phyloP scores from a whole-genome alignment of 106 monocot species.

The Platanthera guangdongensis region DNA sequence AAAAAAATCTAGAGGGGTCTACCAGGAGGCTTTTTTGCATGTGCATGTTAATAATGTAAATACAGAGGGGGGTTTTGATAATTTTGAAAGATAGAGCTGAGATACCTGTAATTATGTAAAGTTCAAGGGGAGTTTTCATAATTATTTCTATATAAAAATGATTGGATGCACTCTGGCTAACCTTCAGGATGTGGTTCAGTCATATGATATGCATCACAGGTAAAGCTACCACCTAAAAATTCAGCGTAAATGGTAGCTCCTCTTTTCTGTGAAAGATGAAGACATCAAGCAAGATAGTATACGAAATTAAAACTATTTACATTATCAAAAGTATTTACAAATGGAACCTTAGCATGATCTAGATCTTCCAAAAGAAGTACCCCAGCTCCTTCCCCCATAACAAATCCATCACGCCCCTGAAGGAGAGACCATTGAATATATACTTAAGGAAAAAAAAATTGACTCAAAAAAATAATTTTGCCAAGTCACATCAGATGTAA shows the following conservation, averaged over 20 bases:
- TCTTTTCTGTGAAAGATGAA: constrained; percentile 46
- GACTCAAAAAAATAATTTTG: not conserved
- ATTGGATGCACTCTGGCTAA: not conserved
- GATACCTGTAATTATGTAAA: not conserved
- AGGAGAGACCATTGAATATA: constrained; percentile 11
- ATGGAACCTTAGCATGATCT: constrained; percentile 89
- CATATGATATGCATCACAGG: constrained; percentile 98
- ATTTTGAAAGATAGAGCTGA: not conserved
- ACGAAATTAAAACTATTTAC: not conserved
- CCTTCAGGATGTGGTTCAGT: constrained; percentile 98
- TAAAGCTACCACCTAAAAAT: constrained; percentile 87
- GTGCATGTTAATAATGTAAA: too few relatives aligned
- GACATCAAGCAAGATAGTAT: not conserved
- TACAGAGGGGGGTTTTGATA: too few relatives aligned
- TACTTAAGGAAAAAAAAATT: not conserved
- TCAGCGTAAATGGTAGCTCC: constrained; percentile 95
- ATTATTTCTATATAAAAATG: not conserved
- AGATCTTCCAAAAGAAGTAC: constrained; percentile 94
- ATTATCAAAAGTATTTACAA: not conserved
- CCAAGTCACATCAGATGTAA: not conserved
- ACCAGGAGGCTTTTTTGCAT: too few relatives aligned
- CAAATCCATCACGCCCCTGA: constrained; percentile 97
- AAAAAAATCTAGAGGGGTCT: too few relatives aligned
- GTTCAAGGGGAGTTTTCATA: not conserved
- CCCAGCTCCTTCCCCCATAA: constrained; percentile 98